A percentile compares a stretch with the other conserved stretches of the same genome.
These are phyloP conservation scores for Rhododendron griersonianum DNA, from an alignment of 148 eudicot species.

Conservation along the genomic window DNA sequence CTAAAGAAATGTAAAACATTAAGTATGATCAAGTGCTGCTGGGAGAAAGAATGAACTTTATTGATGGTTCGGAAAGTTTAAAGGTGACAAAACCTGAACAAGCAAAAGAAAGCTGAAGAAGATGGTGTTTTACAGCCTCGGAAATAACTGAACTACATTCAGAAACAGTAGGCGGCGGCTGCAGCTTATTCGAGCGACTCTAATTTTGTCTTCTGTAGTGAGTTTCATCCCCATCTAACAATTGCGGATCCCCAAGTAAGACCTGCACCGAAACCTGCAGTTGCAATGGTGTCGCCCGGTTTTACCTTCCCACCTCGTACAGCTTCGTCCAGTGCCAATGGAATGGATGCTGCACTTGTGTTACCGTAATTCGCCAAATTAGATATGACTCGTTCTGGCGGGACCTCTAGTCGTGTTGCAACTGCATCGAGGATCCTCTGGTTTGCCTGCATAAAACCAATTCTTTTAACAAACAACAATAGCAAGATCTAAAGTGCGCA, in stretches of 20 bases:
- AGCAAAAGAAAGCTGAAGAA: neutral
- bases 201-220: neutral
- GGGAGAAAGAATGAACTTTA: conserved; percentile 12
- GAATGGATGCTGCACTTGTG: conserved; percentile 95
- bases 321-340: conserved; percentile 90
- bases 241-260: conserved; percentile 96
- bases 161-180: neutral
- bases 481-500: neutral
- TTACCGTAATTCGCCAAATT: conserved; percentile 90
- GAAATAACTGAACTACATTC: neutral
- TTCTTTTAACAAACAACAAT: no score
- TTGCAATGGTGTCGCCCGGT: conserved; percentile 73
- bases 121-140: neutral
- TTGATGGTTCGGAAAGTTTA: neutral
- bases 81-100: conserved; percentile 1
- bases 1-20: neutral
- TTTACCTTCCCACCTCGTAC: conserved; percentile 77
- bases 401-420: conserved; percentile 61
- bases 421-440: conserved; percentile 87
- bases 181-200: neutral
- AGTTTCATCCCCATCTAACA: conserved; percentile 68
- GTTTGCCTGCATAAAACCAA: conserved; percentile 60
- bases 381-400: conserved; percentile 76
- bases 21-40: neutral
- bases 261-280: conserved; percentile 97